Conservation (phyloP, 768 basidiomycete genomes). For the Dendrothele bispora region DNA sequence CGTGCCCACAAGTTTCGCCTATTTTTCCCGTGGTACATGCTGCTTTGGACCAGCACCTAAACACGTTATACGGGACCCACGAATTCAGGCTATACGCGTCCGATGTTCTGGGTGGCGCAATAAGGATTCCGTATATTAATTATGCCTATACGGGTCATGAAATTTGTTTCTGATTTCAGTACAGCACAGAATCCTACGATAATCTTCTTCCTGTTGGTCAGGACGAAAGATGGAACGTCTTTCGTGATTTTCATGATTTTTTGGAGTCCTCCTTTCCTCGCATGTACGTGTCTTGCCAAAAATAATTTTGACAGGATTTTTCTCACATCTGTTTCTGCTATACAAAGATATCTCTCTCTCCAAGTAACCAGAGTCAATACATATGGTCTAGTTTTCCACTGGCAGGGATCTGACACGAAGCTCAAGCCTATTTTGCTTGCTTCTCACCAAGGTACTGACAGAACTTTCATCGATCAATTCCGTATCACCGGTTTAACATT, state of each 20-base stretch:
- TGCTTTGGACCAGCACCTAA: conserved; percentile 1
- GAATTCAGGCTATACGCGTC: conserved; percentile 16
- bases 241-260: conserved; percentile 35
- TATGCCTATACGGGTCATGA: not conserved
- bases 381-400: conserved; percentile 56
- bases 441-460: conserved; percentile 45
- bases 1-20: conserved; percentile 23
- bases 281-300: conserved; percentile 36
- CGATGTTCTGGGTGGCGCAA: conserved; percentile 21
- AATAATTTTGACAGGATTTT: too few species aligned
- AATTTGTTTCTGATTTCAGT: conserved; percentile 3
- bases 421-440: conserved; percentile 54
- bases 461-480: not conserved
- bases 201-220: conserved; percentile 39
- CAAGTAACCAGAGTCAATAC: conserved; percentile 55
- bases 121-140: conserved; percentile 15
- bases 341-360: conserved; percentile 44
- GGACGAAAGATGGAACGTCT: conserved; percentile 43
- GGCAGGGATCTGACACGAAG: conserved; percentile 48
- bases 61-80: conserved; percentile 4
- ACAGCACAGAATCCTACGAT: conserved; percentile 49
- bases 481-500: not conserved
- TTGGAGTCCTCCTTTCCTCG: conserved; percentile 45
- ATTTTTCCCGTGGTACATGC: conserved; percentile 21
- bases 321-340: not conserved